These are phyloP conservation scores for Candida sonorensis DNA, from an alignment of 805 yeast genomes.

Conservation along the genomic window DNA sequence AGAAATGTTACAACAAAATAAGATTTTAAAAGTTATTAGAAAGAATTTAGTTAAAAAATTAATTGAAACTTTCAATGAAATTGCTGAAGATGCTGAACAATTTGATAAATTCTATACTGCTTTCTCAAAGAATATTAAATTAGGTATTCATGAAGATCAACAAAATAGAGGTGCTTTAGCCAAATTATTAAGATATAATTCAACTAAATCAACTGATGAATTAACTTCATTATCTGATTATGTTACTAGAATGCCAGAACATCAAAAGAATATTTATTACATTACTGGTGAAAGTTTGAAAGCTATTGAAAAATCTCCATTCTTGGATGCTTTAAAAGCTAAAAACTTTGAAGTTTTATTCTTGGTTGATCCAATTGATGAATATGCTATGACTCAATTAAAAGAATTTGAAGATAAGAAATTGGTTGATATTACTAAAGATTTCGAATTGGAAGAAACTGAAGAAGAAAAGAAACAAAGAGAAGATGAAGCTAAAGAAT, in stretches of 20 bases:
- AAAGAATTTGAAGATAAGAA: constrained; percentile 99
- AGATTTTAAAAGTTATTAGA: constrained; percentile 98
- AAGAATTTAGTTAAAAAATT: constrained; percentile 98
- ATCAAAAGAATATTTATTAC: constrained; percentile 98
- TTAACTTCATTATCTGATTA: constrained; percentile 91
- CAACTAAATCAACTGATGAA: constrained; percentile 94
- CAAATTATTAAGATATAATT: constrained; percentile 93
- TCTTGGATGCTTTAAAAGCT: constrained; percentile 97
- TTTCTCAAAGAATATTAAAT: constrained; percentile 95
- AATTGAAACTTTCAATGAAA: constrained; percentile 98
- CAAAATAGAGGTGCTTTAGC: constrained; percentile 96
- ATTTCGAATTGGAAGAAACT: constrained; percentile 96
- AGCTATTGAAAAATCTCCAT: constrained; percentile 98
- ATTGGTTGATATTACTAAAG: constrained; percentile 98
- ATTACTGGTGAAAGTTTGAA: constrained; percentile 98
- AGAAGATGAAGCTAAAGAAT: constrained; percentile 89
- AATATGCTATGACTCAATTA: constrained; percentile 98
- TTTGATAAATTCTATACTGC: constrained; percentile 98
- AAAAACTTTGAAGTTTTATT: constrained; percentile 97
- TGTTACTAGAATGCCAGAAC: constrained; percentile 99
- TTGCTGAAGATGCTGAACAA: constrained; percentile 98
- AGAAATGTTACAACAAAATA: constrained; percentile 99
- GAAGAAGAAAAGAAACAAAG: constrained; percentile 95
- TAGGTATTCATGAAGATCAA: constrained; percentile 98
- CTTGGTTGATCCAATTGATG: constrained; percentile 99